Conservation (phyloP, 176 grass and related monocot genomes). For the Cenchrus americanus region DNA sequence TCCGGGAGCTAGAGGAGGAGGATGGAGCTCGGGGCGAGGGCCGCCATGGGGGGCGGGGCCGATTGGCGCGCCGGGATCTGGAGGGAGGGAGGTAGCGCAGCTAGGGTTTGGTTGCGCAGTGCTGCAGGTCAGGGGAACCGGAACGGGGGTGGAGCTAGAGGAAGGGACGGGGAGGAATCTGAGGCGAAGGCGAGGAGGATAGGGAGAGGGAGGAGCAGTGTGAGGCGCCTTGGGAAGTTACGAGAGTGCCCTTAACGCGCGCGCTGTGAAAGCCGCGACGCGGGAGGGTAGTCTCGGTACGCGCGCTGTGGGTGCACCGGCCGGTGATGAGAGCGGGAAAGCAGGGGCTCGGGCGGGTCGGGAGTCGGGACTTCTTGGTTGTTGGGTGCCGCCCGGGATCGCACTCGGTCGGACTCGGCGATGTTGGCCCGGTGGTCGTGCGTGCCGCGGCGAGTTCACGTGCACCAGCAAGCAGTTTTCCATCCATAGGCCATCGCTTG, state of each 20-base stretch:
- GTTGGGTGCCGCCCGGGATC: neutral
- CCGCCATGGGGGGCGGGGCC: constrained; percentile 27
- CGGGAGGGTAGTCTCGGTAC: neutral
- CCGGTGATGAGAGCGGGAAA: neutral
- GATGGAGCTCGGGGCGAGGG: neutral
- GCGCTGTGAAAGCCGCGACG: neutral
- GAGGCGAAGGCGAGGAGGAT: constrained; percentile 13
- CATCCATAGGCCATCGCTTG: too few species aligned
- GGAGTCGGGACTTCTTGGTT: too few species aligned
- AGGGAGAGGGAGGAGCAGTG: neutral
- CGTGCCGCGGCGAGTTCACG: neutral
- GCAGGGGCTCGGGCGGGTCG: neutral
- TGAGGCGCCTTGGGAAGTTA: neutral
- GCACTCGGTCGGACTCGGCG: neutral
- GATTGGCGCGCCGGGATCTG: constrained; percentile 7
- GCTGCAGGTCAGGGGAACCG: neutral
- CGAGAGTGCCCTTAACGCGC: neutral
- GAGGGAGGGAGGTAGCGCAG: neutral
- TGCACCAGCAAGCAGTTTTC: neutral
- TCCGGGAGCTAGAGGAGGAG: constrained; percentile 19
- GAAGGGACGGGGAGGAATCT: constrained; percentile 7
- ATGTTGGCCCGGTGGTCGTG: neutral
- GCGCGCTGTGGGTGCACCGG: neutral
- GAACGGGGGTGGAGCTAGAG: neutral
- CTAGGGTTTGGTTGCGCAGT: constrained; percentile 39